A percentile compares a stretch with the other conserved stretches of the same genome.
These are phyloP conservation scores for Entomortierella chlamydospora DNA, from an alignment of 192 early-diverging fungal genomes.

Conservation along the genomic window DNA sequence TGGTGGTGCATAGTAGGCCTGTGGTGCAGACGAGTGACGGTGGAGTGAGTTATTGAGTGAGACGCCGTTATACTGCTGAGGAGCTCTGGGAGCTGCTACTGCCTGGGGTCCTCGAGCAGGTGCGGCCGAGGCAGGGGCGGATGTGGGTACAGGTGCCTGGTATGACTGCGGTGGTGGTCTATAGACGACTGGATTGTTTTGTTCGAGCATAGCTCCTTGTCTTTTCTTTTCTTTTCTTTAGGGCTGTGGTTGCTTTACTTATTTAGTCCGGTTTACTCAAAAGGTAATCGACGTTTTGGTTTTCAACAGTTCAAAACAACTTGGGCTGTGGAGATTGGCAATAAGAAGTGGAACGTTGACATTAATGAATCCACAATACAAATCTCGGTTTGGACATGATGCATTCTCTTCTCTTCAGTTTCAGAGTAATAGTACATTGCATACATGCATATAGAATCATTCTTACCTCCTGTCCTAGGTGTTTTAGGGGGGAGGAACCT, in stretches of 20 bases:
- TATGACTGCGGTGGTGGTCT: not conserved
- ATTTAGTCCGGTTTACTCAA: too few relatives aligned
- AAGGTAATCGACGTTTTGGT: not conserved
- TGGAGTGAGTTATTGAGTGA: not conserved
- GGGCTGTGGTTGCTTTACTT: not conserved
- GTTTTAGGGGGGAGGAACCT: too few relatives aligned
- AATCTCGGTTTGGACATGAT: too few relatives aligned
- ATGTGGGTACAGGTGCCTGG: not conserved
- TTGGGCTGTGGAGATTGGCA: too few relatives aligned
- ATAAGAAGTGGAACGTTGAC: too few relatives aligned
- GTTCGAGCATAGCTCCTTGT: not conserved
- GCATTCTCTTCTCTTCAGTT: too few relatives aligned
- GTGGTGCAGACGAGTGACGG: not conserved
- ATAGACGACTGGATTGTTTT: slow-evolving; percentile 1
- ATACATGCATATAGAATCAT: too few relatives aligned
- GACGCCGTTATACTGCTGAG: not conserved
- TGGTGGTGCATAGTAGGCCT: not conserved
- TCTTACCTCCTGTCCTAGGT: too few relatives aligned
- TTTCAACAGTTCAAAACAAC: too few relatives aligned
- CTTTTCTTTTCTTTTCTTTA: not conserved
- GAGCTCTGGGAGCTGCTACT: not conserved
- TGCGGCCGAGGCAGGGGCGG: not conserved
- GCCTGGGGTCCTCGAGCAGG: not conserved
- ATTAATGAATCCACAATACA: too few relatives aligned
- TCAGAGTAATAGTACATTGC: too few relatives aligned